These are phyloP conservation scores for Microdochium nivale DNA, from an alignment of 2,329 filamentous ascomycete species.

Conservation along the genomic window DNA sequence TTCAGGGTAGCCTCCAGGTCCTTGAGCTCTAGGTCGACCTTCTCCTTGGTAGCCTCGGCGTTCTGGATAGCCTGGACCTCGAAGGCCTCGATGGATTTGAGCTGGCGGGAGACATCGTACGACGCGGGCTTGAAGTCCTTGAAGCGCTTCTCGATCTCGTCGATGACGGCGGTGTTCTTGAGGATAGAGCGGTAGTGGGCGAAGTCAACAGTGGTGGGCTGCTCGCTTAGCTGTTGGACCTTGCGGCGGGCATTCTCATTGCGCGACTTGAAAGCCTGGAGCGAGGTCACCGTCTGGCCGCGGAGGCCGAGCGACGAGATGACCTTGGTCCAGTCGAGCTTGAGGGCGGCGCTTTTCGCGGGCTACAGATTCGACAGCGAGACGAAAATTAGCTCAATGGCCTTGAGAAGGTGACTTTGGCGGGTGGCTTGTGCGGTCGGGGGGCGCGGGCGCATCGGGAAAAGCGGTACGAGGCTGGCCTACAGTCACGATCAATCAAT, in stretches of 20 bases:
- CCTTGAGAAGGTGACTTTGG: background rate
- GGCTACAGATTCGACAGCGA: conserved; percentile 7
- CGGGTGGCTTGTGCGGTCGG: background rate
- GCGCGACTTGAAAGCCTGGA: conserved; percentile 98
- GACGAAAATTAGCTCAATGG: conserved; percentile 46
- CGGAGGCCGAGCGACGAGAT: conserved; percentile 90
- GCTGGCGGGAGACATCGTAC: conserved; percentile 87
- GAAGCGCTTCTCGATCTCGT: conserved; percentile 98
- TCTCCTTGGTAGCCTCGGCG: conserved; percentile 91
- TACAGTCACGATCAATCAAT: conserved; percentile 11
- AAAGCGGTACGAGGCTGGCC: background rate
- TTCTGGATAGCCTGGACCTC: conserved; percentile 96
- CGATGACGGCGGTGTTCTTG: conserved; percentile 92
- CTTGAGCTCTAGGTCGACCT: conserved; percentile 90
- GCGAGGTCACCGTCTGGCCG: conserved; percentile 84
- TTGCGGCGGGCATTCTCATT: conserved; percentile 98
- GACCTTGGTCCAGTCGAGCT: conserved; percentile 98
- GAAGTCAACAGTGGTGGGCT: conserved; percentile 85
- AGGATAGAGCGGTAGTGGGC: conserved; percentile 80
- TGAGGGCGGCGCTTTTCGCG: conserved; percentile 95
- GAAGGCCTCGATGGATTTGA: conserved; percentile 97
- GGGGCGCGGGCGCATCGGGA: background rate
- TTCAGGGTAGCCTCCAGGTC: conserved; percentile 89
- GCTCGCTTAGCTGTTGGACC: conserved; percentile 74
- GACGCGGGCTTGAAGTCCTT: conserved; percentile 81